phyloP scores from a whole-genome alignment of 1,284 basidiomycete species.

The Phylloboletellus chloephorus region DNA sequence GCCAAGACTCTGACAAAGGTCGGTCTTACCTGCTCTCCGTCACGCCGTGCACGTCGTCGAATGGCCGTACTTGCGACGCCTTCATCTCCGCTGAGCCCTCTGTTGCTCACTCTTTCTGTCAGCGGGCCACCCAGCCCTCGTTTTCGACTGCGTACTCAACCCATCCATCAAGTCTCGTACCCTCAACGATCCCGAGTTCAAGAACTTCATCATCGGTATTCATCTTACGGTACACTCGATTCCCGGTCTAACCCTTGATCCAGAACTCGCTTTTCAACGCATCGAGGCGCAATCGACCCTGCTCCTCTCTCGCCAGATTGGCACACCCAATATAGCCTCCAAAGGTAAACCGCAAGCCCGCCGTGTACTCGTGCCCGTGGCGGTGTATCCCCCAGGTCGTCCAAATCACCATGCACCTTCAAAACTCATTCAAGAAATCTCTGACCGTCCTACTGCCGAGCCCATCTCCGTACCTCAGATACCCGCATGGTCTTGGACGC shows the following conservation, averaged over 20 bases:
- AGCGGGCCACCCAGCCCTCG: constrained; percentile 64
- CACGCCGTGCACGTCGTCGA: constrained; percentile 9
- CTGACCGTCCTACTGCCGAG: constrained; percentile 6
- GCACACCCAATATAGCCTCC: constrained; percentile 62
- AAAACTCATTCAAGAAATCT: constrained; percentile 45
- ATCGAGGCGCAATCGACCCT: constrained; percentile 57
- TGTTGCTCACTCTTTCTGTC: constrained; percentile 6
- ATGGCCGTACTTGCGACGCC: neutral
- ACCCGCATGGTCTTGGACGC: constrained; percentile 48
- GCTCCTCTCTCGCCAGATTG: constrained; percentile 56
- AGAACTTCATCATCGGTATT: constrained; percentile 61
- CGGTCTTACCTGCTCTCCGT: constrained; percentile 16
- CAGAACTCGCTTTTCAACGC: constrained; percentile 63
- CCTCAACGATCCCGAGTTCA: constrained; percentile 58
- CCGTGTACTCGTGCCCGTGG: constrained; percentile 46
- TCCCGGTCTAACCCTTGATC: constrained; percentile 9
- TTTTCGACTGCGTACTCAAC: constrained; percentile 68
- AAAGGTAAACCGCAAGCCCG: constrained; percentile 62
- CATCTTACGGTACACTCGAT: constrained; percentile 4
- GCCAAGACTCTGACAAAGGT: constrained; percentile 67
- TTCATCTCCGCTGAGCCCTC: constrained; percentile 7
- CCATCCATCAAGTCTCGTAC: constrained; percentile 50
- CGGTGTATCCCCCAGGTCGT: constrained; percentile 35
- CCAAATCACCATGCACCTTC: constrained; percentile 18
- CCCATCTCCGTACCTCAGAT: constrained; percentile 13